Evolutionary conservation across 345 rosid species (phyloP).

Genomic region (Citrus australasica): DNA sequence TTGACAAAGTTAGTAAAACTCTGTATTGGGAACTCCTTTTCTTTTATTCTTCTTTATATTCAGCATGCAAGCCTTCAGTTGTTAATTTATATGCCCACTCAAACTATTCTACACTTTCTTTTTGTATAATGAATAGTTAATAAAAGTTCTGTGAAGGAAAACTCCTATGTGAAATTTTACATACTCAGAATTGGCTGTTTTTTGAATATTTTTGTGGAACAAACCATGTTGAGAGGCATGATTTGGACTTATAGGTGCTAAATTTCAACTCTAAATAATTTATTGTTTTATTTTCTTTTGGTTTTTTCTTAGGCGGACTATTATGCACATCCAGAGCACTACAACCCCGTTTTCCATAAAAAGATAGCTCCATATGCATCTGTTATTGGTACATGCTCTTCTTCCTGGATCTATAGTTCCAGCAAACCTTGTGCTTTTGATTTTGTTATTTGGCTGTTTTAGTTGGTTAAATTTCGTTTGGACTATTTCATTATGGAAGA

Average conservation of each 20-base stretch:
- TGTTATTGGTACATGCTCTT: conserved; percentile 58
- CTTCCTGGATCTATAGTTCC: conserved; percentile 13
- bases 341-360: conserved; percentile 70
- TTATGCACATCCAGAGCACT: conserved; percentile 91
- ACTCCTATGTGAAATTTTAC: background rate
- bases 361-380: conserved; percentile 77
- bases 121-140: background rate
- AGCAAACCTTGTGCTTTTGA: background rate
- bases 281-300: background rate
- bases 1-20: conserved; percentile 64
- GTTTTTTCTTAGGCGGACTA: conserved; percentile 66
- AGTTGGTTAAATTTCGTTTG: background rate
- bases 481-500: background rate
- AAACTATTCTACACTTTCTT: background rate
- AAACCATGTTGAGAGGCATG: background rate
- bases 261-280: background rate
- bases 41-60: background rate
- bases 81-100: background rate
- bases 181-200: background rate
- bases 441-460: background rate
- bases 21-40: background rate
- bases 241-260: background rate
- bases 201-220: background rate
- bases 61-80: background rate
- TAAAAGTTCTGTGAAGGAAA: background rate